These are phyloP conservation scores for Clathrospora elynae DNA, from an alignment of 2,329 filamentous ascomycete genomes.

Conservation along the genomic window DNA sequence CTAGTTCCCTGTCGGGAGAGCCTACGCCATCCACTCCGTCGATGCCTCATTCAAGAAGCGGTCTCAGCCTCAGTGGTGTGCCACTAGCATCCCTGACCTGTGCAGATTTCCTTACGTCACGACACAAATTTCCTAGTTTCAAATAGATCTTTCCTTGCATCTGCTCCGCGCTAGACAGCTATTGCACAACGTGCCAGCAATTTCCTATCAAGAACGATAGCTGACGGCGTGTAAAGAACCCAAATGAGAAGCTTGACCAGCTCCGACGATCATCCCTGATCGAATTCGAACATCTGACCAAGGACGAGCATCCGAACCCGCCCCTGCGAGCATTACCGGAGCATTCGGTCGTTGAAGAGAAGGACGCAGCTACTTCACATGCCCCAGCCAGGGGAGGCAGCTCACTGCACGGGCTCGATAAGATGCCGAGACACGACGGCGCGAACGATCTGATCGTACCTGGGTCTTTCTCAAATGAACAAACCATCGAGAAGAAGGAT, in stretches of 20 bases:
- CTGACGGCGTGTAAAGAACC: conserved; percentile 52
- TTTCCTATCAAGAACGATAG: conserved; percentile 17
- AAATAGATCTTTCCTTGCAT: conserved; percentile 17
- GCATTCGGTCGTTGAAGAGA: conserved; percentile 34
- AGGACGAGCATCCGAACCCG: conserved; percentile 36
- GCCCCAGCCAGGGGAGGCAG: conserved; percentile 1
- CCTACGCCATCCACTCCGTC: conserved; percentile 5
- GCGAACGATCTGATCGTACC: conserved; percentile 1
- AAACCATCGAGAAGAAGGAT: conserved; percentile 7
- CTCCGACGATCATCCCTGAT: conserved; percentile 53
- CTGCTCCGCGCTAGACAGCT: conserved; percentile 1
- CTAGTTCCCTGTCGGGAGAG: not conserved
- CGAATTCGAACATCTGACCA: conserved; percentile 49
- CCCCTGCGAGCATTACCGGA: conserved; percentile 46
- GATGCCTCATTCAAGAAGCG: conserved; percentile 16
- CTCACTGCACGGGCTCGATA: conserved; percentile 3
- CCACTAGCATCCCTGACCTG: conserved; percentile 40
- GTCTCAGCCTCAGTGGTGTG: conserved; percentile 32
- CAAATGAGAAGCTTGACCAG: conserved; percentile 53
- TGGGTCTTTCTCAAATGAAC: conserved; percentile 1
- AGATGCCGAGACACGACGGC: not conserved
- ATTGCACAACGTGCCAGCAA: conserved; percentile 5
- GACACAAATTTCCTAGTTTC: conserved; percentile 3
- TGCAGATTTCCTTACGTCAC: conserved; percentile 22
- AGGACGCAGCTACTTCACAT: conserved; percentile 1